Evolutionary conservation across 495 filamentous ascomycete genomes (phyloP), one percentile per base, ranked within the genome.

Genomic region (Staphylotrichum tortipilum): DNA sequence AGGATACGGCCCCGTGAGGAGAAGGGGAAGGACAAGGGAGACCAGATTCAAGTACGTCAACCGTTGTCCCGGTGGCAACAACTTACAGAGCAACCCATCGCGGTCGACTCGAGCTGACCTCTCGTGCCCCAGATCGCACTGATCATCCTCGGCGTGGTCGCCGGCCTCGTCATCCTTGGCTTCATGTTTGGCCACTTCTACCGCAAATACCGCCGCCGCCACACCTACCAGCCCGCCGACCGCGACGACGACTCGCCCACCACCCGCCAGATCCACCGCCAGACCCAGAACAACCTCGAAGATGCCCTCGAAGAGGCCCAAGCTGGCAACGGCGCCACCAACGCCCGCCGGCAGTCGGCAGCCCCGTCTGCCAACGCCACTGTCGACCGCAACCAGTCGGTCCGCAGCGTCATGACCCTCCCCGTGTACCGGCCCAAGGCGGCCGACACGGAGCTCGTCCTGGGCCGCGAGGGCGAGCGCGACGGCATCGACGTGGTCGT

Each of bases 401-500:
- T 97, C 22, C 83, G 92, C 52, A 94, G 88, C 6, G 81, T 97
- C 40, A 94, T 95, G 75, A 96, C 92, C 0, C 70, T 98, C 5
- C 92, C 92, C 0, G 75, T 83, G 4, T 98, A 98, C 67, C 67
- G 71, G 3, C 71, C 57, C 8, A 79, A 80, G 33, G 80, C 87
- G 4, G 75, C 79, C 30, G 80, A 85, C 17, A 82, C 75, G 44
- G 92, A 98, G 62, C 84, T 83, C 54, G 79, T 95, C n/a, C 76
- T 97, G 34, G 92, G 81, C 12, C 79, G 92, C 0, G 92, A 94
- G 65, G 92, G 92, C 28, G 92, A 98, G 62, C 78, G 92, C 22
- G 90, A 72, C 36, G 92, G 92, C 3, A 90, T 98, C 55, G 92
- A 98, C 57, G 78, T 86, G 29, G 90, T 98, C 3, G 70, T 97